phyloP scores from a whole-genome alignment of 1,284 basidiomycete species.

The Heterobasidion irregulare region DNA sequence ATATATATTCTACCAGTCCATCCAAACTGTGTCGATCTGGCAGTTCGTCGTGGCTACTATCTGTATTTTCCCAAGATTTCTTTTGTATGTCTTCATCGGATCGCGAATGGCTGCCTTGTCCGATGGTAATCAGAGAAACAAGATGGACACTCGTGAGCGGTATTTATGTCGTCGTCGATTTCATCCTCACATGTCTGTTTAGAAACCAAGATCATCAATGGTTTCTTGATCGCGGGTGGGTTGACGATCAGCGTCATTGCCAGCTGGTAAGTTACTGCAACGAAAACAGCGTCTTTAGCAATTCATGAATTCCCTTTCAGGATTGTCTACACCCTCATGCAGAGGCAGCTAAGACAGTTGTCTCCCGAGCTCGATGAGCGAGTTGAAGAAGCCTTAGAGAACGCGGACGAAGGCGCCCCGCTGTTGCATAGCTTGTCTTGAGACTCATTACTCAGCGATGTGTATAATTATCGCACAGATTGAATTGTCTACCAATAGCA shows the following conservation, averaged over 20 bases:
- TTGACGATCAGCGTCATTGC: conserved; percentile 46
- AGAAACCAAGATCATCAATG: conserved; percentile 64
- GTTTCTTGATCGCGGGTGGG: conserved; percentile 47
- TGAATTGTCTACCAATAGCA: no score
- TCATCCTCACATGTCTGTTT: conserved; percentile 1
- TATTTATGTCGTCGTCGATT: not conserved
- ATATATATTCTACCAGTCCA: conserved; percentile 38
- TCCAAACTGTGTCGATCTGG: conserved; percentile 61
- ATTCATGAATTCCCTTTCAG: conserved; percentile 22
- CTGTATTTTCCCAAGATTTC: conserved; percentile 61
- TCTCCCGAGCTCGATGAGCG: conserved; percentile 44
- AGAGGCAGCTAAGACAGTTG: conserved; percentile 41
- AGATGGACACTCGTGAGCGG: conserved; percentile 65
- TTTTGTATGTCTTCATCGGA: conserved; percentile 72
- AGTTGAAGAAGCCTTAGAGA: conserved; percentile 55
- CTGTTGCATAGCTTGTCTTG: conserved; percentile 34
- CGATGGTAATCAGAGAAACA: conserved; percentile 62
- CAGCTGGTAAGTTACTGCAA: conserved; percentile 46
- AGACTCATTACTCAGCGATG: conserved; percentile 7
- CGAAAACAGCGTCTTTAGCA: conserved; percentile 1
- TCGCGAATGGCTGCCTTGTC: conserved; percentile 67
- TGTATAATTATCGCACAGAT: not conserved
- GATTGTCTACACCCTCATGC: conserved; percentile 54
- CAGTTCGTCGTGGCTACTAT: conserved; percentile 71
- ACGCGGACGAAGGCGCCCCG: conserved; percentile 54